Conservation (phyloP, 345 rosid species). For the Geranium brycei region DNA sequence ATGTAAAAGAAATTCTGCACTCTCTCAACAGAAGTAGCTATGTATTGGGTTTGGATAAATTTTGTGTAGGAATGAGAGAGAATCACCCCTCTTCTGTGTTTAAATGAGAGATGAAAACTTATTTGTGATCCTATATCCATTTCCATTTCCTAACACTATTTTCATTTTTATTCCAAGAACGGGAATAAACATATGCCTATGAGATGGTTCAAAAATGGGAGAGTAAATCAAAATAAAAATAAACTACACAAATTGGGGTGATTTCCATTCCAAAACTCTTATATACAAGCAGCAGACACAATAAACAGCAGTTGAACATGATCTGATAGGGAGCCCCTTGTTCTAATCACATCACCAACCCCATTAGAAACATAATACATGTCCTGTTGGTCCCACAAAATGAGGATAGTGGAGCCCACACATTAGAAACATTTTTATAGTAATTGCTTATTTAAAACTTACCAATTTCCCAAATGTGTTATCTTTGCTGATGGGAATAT, state of each 20-base stretch:
- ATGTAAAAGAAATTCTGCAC: background rate
- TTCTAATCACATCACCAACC: background rate
- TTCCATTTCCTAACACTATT: too few relatives aligned
- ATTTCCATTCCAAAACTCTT: too few relatives aligned
- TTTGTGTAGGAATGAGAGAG: too few relatives aligned
- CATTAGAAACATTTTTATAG: background rate
- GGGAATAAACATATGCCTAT: too few relatives aligned
- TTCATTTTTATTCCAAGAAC: too few relatives aligned
- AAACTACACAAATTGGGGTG: too few relatives aligned
- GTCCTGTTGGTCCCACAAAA: background rate
- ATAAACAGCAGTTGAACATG: background rate
- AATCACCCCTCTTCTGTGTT: too few relatives aligned
- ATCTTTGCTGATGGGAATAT: constrained; percentile 59
- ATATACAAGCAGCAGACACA: background rate
- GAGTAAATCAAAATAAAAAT: too few relatives aligned
- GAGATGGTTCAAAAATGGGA: too few relatives aligned
- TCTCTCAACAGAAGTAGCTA: background rate
- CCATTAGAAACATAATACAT: background rate
- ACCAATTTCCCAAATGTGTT: constrained; percentile 59
- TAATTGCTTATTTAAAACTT: constrained; percentile 7
- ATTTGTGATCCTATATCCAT: too few relatives aligned
- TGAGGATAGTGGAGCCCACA: background rate
- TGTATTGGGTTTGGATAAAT: too few relatives aligned
- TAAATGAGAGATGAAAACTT: too few relatives aligned
- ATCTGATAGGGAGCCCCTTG: background rate